phyloP scores from a whole-genome alignment of 2,329 filamentous ascomycete species.

The Plenodomus tracheiphilus region DNA sequence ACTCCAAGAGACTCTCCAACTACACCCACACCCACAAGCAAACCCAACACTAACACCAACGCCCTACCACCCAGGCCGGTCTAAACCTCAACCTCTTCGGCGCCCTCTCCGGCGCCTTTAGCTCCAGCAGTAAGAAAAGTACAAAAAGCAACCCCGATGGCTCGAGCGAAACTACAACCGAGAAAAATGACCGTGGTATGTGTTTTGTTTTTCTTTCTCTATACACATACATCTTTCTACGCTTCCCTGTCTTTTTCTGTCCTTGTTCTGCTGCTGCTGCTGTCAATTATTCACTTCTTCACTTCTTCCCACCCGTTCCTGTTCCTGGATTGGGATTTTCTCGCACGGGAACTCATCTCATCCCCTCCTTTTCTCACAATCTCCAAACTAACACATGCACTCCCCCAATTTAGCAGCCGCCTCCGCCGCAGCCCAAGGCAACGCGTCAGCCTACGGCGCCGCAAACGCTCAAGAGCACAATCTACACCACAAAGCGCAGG shows the following conservation, averaged over 20 bases:
- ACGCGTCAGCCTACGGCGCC: constrained; percentile 26
- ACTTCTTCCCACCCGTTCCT: too few relatives aligned
- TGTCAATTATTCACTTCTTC: too few relatives aligned
- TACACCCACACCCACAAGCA: not conserved
- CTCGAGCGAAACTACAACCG: constrained; percentile 22
- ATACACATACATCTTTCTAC: too few relatives aligned
- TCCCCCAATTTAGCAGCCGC: constrained; percentile 19
- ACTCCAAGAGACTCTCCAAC: not conserved
- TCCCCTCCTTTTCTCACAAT: not conserved
- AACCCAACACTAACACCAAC: not conserved
- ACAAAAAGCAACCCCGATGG: constrained; percentile 36
- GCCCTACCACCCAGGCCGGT: constrained; percentile 25
- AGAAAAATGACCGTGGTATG: constrained; percentile 30
- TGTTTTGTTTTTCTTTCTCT: not conserved
- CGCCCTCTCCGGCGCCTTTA: constrained; percentile 38
- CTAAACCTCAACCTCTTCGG: constrained; percentile 44
- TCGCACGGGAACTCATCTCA: too few relatives aligned
- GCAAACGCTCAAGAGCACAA: constrained; percentile 21
- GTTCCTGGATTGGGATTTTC: too few relatives aligned
- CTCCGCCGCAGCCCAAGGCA: constrained; percentile 20
- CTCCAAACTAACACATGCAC: not conserved
- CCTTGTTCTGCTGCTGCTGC: not conserved
- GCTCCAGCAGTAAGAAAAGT: constrained; percentile 34
- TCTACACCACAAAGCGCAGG: constrained; percentile 9
- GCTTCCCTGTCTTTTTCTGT: too few relatives aligned